Evolutionary conservation across 176 grass and related monocot genomes (phyloP).

Genomic region (Rhynchospora breviuscula): DNA sequence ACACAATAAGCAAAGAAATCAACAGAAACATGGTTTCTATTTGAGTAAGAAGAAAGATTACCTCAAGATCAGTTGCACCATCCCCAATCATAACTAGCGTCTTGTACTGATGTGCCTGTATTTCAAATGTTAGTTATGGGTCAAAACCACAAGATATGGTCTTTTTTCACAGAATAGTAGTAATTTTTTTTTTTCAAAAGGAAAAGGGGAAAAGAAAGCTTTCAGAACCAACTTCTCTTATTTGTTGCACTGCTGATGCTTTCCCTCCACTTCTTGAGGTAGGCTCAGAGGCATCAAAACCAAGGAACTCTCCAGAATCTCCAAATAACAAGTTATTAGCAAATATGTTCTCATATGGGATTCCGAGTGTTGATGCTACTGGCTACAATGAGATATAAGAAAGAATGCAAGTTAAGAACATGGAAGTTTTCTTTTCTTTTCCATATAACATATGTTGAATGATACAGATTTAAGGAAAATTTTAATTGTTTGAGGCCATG

Average conservation of each 20-base stretch:
- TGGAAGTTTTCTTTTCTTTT: not conserved
- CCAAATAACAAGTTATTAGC: constrained; percentile 87
- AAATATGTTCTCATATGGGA: constrained; percentile 78
- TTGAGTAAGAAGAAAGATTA: constrained; percentile 12
- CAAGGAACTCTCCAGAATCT: constrained; percentile 60
- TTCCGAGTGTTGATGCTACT: constrained; percentile 69
- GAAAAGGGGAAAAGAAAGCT: not conserved
- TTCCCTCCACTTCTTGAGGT: constrained; percentile 88
- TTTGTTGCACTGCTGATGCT: constrained; percentile 77
- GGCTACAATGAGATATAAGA: constrained; percentile 45
- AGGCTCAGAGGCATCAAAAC: constrained; percentile 80
- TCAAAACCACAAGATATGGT: constrained; percentile 1
- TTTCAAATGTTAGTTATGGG: constrained; percentile 13
- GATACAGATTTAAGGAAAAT: not conserved
- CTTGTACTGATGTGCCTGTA: constrained; percentile 42
- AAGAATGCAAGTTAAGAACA: not conserved
- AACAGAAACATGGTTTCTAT: not conserved
- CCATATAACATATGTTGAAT: not conserved
- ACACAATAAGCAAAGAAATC: not conserved
- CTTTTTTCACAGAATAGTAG: not conserved
- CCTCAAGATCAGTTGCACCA: constrained; percentile 90
- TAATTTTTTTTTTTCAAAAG: not conserved
- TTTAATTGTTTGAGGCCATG: not conserved
- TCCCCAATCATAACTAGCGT: constrained; percentile 83
- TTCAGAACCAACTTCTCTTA: constrained; percentile 51